Base-by-base conservation (phyloP, 75 land plant genomes). In the Cunninghamia lanceolata region DNA sequence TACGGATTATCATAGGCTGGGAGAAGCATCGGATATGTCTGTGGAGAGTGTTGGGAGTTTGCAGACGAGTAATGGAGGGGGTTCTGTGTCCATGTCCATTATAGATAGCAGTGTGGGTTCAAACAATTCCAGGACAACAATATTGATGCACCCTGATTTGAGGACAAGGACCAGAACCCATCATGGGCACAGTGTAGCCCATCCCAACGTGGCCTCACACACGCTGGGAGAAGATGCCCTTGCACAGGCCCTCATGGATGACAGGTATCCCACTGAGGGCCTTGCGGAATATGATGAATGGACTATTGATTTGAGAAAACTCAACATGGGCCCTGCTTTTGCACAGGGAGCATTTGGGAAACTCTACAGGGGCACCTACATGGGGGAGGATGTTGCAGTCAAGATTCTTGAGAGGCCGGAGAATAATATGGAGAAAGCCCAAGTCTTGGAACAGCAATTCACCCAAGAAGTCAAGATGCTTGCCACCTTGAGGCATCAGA, bases 381-480 rank as follows among this genome's bases (percentile, higher is more conserved):
- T 93, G 84, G 93, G 94, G 19, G 96, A 95, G 82, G 96, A 95
- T 82, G 97, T 95, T 46, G 97, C 96, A 19, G 91, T 95, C 39
- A 95, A 95, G 92, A 87, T 95, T 30, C 82, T 95, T 70, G 97
- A 95, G 84, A 94, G 93, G 79, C 94, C 97, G n/a, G 92, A 93
- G 82, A 94, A 94, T 59, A 87, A 88, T 76, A 74, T 84, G n/a
- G 93, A 94, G 85, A 91, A 87, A 66, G 91, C 94, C 38, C 91
- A 89, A 79, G 66, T 91, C 59, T 91, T 95, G 91, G 96, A 95
- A 87, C 92, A 93, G 71, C 93, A 93, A 79, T 95, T 95, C 86
- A 89, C 88, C 25, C 93, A 95, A 85, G 96, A 95, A 83, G 96
- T 95, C n/a, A 88, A 86, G 66, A 95, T 95, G 94, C 90, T 94